Base-by-base conservation (phyloP, 768 basidiomycete genomes). In the Thelephora ganbajun region DNA sequence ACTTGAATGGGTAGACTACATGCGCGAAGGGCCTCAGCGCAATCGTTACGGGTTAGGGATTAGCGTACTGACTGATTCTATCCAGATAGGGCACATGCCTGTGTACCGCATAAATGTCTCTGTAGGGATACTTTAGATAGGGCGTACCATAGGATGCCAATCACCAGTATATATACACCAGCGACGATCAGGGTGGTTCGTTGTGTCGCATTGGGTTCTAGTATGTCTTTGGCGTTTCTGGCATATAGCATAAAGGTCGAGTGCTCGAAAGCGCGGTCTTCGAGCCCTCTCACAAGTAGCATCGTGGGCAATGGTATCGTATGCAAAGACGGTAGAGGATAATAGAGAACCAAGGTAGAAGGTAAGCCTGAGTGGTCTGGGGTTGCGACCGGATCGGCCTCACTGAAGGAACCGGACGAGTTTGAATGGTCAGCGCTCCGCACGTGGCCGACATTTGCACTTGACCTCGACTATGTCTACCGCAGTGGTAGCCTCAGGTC, bases 1-100 rank as follows among this genome's bases (percentile, higher is more conserved):
- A 88, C 88, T 91, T 91, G 75, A 91, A 91, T 4, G 88, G 89
- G 61, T 91, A 91, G 58, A 91, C 87, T 90, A 47, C 16, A 45
- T 45, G 18, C 11, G 34, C 7, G 2, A 19, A 12, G 37, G 12
- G n/a, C 44, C 37, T 50, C 45, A 6, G 22, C 6, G 11, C 12
- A 46, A 13, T 19, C 26, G 36, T 45, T 48, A 11, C 39, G 22
- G 16, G 35, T 13, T 35, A 18, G 42, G 30, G 35, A 11, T 19
- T n/a, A 11, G 2, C 19, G 34, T 13, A 74, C 83, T 71, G 56
- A 88, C 88, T 78, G 54, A 90, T 78, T 53, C 69, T 64, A 47
- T 76, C 82, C 52, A 90, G 62, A 56, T 76, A 68, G 9, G 85
- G 86, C 42, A 87, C 70, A 72, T 88, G 86, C 86, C 85, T 87